Evolutionary conservation across 164 flowering plant genomes (phyloP).

Genomic region (Vitis rotundifolia): DNA sequence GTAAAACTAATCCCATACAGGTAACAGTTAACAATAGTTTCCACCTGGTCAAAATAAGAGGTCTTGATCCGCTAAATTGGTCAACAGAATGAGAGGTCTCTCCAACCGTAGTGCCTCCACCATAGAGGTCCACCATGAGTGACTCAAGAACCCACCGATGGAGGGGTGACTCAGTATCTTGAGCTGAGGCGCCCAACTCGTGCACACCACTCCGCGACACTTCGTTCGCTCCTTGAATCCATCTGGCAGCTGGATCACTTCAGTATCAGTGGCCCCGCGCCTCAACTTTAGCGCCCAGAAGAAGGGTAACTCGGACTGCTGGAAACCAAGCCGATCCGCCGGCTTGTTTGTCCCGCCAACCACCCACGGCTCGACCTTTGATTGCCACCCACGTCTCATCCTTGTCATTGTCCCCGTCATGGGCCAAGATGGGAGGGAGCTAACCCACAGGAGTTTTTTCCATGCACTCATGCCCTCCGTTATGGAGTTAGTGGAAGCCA

Average conservation of each 20-base stretch:
- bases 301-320: slow-evolving; percentile 37
- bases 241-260: slow-evolving; percentile 16
- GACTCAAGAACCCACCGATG: slow-evolving; percentile 40
- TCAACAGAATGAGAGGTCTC: slow-evolving; percentile 29
- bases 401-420: not conserved
- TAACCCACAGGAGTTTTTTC: too few species aligned
- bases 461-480: too few species aligned
- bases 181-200: slow-evolving; percentile 46
- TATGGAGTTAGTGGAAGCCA: too few species aligned
- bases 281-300: slow-evolving; percentile 39
- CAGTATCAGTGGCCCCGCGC: not conserved
- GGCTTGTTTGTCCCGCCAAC: slow-evolving; percentile 22
- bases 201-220: slow-evolving; percentile 29
- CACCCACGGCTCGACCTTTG: too few species aligned
- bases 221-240: slow-evolving; percentile 34
- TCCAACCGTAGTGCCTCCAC: slow-evolving; percentile 41
- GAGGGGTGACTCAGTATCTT: too few species aligned
- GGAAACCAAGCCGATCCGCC: slow-evolving; percentile 15
- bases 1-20: too few species aligned
- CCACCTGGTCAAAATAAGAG: slow-evolving; percentile 23
- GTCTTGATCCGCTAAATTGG: slow-evolving; percentile 34
- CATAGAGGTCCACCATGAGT: slow-evolving; percentile 47
- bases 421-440: slow-evolving; percentile 13
- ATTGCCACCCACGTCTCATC: slow-evolving; percentile 13
- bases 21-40: too few species aligned